Conservation (phyloP, 495 filamentous ascomycete species). For the Talaromyces proteolyticus region DNA sequence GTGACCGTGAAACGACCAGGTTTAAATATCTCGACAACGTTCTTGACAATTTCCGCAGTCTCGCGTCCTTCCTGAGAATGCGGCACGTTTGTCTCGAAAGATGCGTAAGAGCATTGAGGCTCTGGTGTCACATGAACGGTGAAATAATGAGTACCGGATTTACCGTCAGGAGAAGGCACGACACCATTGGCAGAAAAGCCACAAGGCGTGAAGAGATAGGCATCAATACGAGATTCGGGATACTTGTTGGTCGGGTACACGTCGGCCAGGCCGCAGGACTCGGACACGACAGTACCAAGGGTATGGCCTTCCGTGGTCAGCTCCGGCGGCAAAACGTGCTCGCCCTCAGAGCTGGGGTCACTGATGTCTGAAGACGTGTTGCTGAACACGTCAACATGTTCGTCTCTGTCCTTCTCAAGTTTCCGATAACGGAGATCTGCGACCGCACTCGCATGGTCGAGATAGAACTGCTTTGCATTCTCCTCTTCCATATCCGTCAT, state of each 20-base stretch:
- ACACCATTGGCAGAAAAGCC: constrained; percentile 98
- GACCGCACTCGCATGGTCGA: constrained; percentile 85
- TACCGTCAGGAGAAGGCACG: constrained; percentile 69
- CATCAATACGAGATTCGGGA: constrained; percentile 90
- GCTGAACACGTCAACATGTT: constrained; percentile 72
- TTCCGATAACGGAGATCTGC: constrained; percentile 70
- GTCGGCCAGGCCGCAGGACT: constrained; percentile 81
- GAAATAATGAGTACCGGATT: constrained; percentile 80
- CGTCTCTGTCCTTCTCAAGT: constrained; percentile 39
- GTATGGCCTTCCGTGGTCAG: constrained; percentile 90
- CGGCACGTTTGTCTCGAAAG: constrained; percentile 99
- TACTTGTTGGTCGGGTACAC: constrained; percentile 84
- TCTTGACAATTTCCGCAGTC: constrained; percentile 84
- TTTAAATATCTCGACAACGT: constrained; percentile 92
- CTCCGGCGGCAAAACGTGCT: constrained; percentile 59
- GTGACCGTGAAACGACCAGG: constrained; percentile 96
- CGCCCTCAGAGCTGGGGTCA: constrained; percentile 47
- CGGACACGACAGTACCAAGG: constrained; percentile 87
- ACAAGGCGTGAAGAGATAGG: constrained; percentile 95
- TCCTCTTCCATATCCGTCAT: constrained; percentile 96
- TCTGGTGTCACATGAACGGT: constrained; percentile 99
- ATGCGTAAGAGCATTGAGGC: constrained; percentile 96
- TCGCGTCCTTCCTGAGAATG: constrained; percentile 79
- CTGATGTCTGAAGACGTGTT: constrained; percentile 67
- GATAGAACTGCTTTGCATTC: constrained; percentile 94